Base-by-base conservation (phyloP, 2,329 filamentous ascomycete species). In the Clonostachys byssicola region DNA sequence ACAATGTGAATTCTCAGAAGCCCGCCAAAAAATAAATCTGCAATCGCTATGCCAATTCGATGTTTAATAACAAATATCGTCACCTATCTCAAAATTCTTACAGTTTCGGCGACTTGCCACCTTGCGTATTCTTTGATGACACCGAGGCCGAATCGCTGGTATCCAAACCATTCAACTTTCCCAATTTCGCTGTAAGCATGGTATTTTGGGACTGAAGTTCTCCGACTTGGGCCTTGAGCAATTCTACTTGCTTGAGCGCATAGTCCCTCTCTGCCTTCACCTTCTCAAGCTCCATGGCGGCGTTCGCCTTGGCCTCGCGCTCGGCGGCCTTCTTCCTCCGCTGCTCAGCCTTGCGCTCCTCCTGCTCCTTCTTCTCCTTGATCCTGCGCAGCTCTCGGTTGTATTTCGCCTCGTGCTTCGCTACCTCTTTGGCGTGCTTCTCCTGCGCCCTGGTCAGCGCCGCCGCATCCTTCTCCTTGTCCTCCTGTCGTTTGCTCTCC, bases 361-460 rank as follows among this genome's bases (percentile, higher is more conserved):
- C 86, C 48, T 75, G 77, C 49, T 73, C 71, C 43, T 80, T 79
- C 66, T 81, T 82, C 52, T 81, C 76, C 52, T 88, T 80, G 3
- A 88, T 66, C 62, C 84, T 86, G 51, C 70, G 69, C 42, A 87
- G 68, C 57, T 89, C 85, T 12, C 75, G 75, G 52, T 77, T 75
- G 55, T 85, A 83, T 54, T 83, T 85, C 34, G 83, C 83, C 54
- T 86, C 80, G 45, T 85, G 80, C 59, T 85, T 88, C 40, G 79
- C 77, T 0, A 84, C 61, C 52, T 86, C 82, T 43, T 70, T 73
- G 42, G 81, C 77, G 60, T 88, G 81, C 57, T 80, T 84, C 58
- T 85, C 81, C 33, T 77, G 75, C 8, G 82, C 71, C 60, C 82
- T 86, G 33, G 75, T 72, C 6, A 81, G 52, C 2, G 72, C 70